Evolutionary conservation across 805 yeast species (phyloP).

Genomic region (Teunomyces aglyptinius): DNA sequence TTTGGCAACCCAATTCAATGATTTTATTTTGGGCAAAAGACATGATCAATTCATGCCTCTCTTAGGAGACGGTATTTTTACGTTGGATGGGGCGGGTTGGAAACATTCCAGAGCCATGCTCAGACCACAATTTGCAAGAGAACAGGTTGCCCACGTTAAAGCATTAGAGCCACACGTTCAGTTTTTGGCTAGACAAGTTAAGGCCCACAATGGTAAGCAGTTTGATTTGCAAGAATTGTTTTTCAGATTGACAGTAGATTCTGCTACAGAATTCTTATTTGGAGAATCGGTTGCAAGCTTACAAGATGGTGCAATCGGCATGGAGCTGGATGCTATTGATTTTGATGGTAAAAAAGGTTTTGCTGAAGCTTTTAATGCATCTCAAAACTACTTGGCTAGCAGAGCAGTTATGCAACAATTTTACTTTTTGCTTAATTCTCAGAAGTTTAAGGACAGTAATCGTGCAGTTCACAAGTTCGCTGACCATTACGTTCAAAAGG

Average conservation of each 20-base stretch:
- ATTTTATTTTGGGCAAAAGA: slow-evolving; percentile 39
- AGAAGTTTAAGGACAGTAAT: slow-evolving; percentile 15
- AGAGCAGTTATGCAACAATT: slow-evolving; percentile 19
- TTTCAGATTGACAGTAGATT: slow-evolving; percentile 39
- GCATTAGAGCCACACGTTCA: slow-evolving; percentile 41
- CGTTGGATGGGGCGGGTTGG: slow-evolving; percentile 44
- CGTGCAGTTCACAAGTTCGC: slow-evolving; percentile 31
- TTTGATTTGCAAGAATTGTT: slow-evolving; percentile 41
- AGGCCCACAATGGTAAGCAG: slow-evolving; percentile 20
- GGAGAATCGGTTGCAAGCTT: slow-evolving; percentile 38
- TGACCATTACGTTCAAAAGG: slow-evolving; percentile 39
- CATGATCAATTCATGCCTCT: slow-evolving; percentile 36
- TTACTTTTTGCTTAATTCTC: slow-evolving; percentile 16
- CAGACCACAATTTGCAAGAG: slow-evolving; percentile 45
- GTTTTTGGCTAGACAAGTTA: slow-evolving; percentile 29
- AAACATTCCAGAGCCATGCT: slow-evolving; percentile 43
- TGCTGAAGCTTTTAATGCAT: slow-evolving; percentile 32
- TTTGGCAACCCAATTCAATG: slow-evolving; percentile 42
- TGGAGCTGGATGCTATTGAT: slow-evolving; percentile 10
- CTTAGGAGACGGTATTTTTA: slow-evolving; percentile 44
- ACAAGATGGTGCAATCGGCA: slow-evolving; percentile 15
- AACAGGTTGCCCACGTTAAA: slow-evolving; percentile 41
- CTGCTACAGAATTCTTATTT: slow-evolving; percentile 42
- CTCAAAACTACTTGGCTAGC: slow-evolving; percentile 31
- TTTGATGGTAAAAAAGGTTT: slow-evolving; percentile 34